Evolutionary conservation across 202 grass and related monocot genomes (phyloP).

Genomic region (Saccharum hybrid): DNA sequence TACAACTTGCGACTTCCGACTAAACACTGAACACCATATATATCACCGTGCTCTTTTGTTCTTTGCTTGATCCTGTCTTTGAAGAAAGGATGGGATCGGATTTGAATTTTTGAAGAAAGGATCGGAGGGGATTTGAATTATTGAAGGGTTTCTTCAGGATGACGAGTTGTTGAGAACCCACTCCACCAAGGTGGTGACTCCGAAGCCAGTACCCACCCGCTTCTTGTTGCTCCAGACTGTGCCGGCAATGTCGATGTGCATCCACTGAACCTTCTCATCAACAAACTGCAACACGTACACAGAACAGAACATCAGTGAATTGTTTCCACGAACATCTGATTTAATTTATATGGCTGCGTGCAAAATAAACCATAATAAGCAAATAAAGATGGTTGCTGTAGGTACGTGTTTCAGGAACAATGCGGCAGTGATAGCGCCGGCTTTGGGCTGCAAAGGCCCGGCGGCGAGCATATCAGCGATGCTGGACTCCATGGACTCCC

Average conservation of each 20-base stretch:
- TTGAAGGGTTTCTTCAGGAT: constrained; percentile 30
- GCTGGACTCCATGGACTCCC: constrained; percentile 91
- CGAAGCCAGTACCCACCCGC: constrained; percentile 78
- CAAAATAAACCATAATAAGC: neutral
- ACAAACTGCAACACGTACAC: constrained; percentile 67
- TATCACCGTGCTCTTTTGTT: too few relatives aligned
- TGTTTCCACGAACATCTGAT: neutral
- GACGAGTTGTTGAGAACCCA: constrained; percentile 98
- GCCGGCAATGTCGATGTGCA: constrained; percentile 95
- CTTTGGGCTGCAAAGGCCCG: constrained; percentile 61
- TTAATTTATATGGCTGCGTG: too few relatives aligned
- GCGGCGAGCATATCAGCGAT: constrained; percentile 95
- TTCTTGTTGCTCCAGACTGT: constrained; percentile 91
- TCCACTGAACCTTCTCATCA: constrained; percentile 91
- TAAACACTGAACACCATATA: too few relatives aligned
- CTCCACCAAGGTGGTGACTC: constrained; percentile 88
- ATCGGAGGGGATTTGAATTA: too few relatives aligned
- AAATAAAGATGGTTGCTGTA: neutral
- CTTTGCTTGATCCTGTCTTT: too few relatives aligned
- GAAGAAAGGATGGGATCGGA: neutral
- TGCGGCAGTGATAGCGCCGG: constrained; percentile 81
- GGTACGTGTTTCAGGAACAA: constrained; percentile 88
- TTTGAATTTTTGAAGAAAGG: neutral
- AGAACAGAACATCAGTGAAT: neutral
- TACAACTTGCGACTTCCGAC: neutral